Base-by-base conservation (phyloP, 1,284 basidiomycete species). In the Hemileia vastatrix region DNA sequence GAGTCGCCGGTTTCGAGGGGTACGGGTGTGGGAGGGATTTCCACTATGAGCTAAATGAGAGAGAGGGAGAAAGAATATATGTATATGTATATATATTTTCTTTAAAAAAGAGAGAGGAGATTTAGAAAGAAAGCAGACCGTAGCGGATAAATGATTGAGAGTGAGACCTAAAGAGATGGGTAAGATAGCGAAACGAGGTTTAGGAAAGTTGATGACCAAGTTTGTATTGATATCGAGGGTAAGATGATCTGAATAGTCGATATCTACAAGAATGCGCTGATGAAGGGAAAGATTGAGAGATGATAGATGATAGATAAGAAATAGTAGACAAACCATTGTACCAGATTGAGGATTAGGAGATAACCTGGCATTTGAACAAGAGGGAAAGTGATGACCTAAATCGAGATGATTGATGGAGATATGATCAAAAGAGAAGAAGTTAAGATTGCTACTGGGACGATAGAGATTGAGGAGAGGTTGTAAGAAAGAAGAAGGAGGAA, bases 131-230 rank as follows among this genome's bases (percentile, higher is more conserved):
- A n/a, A 44, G 68, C 72, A 70, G 24, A 81, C 75, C 0, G 81
- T 82, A 4, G 80, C 82, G 2, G 79, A 79, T 64, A 83, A 78
- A 2, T 79, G 78, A 0, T 79, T 78, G 9, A 83, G 74, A 24
- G 80, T 79, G 5, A 83, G 77, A 3, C 79, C 78, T 21, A 83
- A 75, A 6, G 78, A 77, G 43, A 82, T 78, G 1, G 81, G 81
- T 8, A 83, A 70, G 3, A 82, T 78, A 3, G 81, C 82, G 65
- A 83, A 82, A 3, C 80, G 72, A 4, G 81, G 79, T 40, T 78
- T 76, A 19, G 81, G 81, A 57, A 81, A 80, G 69, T 82, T 82
- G 72, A 82, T 74, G 18, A 82, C 71, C 3, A 83, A 77, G 15
- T 78, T 77, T 0, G 82, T 83, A 11, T 81, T 79, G 40, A 83